These are phyloP conservation scores for Gnaphalium uliginosum DNA, from an alignment of 129 eudicot species.

Conservation along the genomic window DNA sequence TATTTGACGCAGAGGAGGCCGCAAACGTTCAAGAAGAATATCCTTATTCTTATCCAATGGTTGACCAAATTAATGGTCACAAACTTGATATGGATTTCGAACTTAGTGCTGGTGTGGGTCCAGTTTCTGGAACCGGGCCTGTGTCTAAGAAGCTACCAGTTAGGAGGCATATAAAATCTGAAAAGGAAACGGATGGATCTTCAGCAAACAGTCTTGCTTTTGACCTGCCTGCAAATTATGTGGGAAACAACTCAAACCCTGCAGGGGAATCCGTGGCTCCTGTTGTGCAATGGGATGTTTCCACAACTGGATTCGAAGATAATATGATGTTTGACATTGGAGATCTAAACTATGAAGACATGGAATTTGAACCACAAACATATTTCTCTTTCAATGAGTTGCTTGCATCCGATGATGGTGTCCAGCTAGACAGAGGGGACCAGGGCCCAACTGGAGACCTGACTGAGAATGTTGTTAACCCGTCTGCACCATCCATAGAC, in stretches of 20 bases:
- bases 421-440: constrained; percentile 32
- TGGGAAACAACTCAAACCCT: constrained; percentile 26
- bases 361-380: constrained; percentile 92
- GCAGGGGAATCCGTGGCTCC: constrained; percentile 41
- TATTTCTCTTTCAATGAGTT: constrained; percentile 88
- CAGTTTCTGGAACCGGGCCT: constrained; percentile 30
- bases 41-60: constrained; percentile 46
- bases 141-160: constrained; percentile 74
- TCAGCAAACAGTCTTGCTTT: constrained; percentile 15
- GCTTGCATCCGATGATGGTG: constrained; percentile 64
- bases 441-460: constrained; percentile 30
- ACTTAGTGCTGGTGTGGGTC: constrained; percentile 10
- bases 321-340: constrained; percentile 56
- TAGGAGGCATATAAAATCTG: constrained; percentile 61
- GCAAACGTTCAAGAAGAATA: constrained; percentile 40
- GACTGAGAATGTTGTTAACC: constrained; percentile 33
- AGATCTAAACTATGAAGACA: constrained; percentile 54
- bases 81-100: constrained; percentile 36
- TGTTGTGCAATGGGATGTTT: constrained; percentile 57
- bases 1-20: constrained; percentile 34
- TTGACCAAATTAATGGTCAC: constrained; percentile 43
- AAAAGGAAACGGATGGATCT: constrained; percentile 31
- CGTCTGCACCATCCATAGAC: constrained; percentile 22
- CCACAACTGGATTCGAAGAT: constrained; percentile 55
- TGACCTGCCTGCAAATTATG: constrained; percentile 35